Base-by-base conservation (phyloP, 1,284 basidiomycete species). In the Pterula multifida region DNA sequence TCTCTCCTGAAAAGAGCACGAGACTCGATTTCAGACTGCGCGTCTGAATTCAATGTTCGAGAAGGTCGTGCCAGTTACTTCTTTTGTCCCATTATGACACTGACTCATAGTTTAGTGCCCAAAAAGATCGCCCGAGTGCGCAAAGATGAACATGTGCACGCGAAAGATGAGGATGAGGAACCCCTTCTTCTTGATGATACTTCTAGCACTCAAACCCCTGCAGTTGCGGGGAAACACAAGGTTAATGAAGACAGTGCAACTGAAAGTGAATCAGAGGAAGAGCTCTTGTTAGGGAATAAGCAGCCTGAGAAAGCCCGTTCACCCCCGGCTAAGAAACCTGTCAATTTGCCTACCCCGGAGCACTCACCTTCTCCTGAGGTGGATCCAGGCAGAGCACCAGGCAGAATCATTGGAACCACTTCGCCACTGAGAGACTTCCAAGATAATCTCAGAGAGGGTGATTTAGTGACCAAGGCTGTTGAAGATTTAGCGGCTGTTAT, bases 401-500 rank as follows among this genome's bases (percentile, higher is more conserved):
- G 80, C 3, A 68, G 81, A 42, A 84, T 88, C 48, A 76, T 93
- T 39, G 84, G 86, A n/a, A 75, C 72, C 48, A 77, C 80, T 1
- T 70, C 72, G 55, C 90, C 90, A 1, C 68, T 93, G 36, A 70
- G 69, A 48, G 90, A 94, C 65, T 93, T 93, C 65, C 68, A 69
- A 54, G 68, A 72, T 56, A 82, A 89, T 57, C 66, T 87, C 17
- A 70, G 72, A 36, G 71, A 75, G 48, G 87, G 86, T 0, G 88
- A 90, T 61, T 66, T 90, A 15, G 87, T 91, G 47, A 78, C 73
- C 22, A 90, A 93, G 63, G 87, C 87, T 0, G 83, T 90, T 9
- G 77, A 85, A 58, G 90, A 93, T 64, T 63, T 93, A 26, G 78
- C 71, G 11, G 70, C 63, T 15, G 83, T 90, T 1, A 76, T 93